phyloP scores from a whole-genome alignment of 495 filamentous ascomycete species.

The Xylaria bambusicola region DNA sequence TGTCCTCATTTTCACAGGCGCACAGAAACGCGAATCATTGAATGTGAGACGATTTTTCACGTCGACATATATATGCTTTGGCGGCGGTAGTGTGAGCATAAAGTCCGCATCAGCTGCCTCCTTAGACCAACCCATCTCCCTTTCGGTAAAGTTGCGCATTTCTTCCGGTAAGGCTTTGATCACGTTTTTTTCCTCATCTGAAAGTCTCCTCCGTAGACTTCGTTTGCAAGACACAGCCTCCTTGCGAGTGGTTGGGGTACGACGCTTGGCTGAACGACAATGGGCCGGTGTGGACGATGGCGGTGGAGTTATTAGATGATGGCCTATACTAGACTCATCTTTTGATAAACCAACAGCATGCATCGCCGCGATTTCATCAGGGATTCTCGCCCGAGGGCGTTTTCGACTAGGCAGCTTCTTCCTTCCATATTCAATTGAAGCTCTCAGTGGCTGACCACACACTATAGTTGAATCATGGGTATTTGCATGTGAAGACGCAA shows the following conservation, averaged over 20 bases:
- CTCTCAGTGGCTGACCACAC: background rate
- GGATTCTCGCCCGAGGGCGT: background rate
- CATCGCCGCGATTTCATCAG: background rate
- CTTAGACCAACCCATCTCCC: constrained; percentile 8
- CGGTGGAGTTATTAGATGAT: background rate
- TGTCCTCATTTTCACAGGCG: background rate
- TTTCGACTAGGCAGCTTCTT: background rate
- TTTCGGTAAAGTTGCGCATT: background rate
- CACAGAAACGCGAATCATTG: constrained; percentile 20
- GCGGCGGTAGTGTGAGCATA: constrained; percentile 26
- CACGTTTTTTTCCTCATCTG: background rate
- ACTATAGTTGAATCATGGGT: too few species aligned
- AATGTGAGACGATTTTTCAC: background rate
- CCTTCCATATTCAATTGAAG: background rate
- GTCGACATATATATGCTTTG: constrained; percentile 27
- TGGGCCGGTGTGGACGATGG: background rate
- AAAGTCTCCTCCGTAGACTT: background rate
- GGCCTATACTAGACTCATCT: background rate
- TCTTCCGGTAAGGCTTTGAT: background rate
- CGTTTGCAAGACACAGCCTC: background rate
- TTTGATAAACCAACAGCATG: background rate
- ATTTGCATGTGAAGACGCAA: background rate
- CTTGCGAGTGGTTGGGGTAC: background rate
- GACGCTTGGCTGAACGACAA: background rate
- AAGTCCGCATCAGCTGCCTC: constrained; percentile 19